These are phyloP conservation scores for Blepharisma stoltei DNA, from an alignment of 73 alveolate genomes.

Conservation along the genomic window DNA sequence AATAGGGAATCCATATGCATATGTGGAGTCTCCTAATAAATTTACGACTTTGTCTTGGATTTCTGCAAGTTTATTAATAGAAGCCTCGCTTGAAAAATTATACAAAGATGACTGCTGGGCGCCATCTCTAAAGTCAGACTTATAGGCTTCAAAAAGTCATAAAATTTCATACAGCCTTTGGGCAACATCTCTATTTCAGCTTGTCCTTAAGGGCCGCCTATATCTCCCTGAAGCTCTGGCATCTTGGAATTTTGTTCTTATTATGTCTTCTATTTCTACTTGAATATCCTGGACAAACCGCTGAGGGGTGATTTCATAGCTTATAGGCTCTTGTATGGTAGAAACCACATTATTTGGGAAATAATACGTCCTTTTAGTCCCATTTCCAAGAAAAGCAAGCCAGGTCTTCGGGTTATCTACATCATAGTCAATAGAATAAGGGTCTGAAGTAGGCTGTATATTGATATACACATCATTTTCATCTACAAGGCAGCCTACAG, in stretches of 20 bases:
- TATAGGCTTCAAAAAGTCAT: slow-evolving; percentile 13
- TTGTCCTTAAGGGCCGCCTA: slow-evolving; percentile 19
- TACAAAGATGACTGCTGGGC: slow-evolving; percentile 31
- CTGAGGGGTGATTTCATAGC: slow-evolving; percentile 64
- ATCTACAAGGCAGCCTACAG: slow-evolving; percentile 90
- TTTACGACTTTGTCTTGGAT: slow-evolving; percentile 35
- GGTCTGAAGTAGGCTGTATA: slow-evolving; percentile 77
- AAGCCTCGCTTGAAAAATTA: not conserved
- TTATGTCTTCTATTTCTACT: slow-evolving; percentile 49
- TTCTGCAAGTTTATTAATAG: slow-evolving; percentile 8
- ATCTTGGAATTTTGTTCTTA: slow-evolving; percentile 51
- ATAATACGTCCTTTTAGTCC: slow-evolving; percentile 51
- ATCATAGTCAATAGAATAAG: slow-evolving; percentile 84
- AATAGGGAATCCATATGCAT: slow-evolving; percentile 89
- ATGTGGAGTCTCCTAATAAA: slow-evolving; percentile 47
- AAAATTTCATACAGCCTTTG: not conserved
- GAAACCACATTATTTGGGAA: slow-evolving; percentile 61
- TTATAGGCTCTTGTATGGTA: slow-evolving; percentile 73
- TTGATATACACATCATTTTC: slow-evolving; percentile 87
- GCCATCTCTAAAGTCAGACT: slow-evolving; percentile 27
- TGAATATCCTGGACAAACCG: slow-evolving; percentile 49
- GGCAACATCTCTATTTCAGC: not conserved
- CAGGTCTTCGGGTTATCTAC: slow-evolving; percentile 75
- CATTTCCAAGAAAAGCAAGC: slow-evolving; percentile 88
- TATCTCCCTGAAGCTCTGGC: slow-evolving; percentile 45